Percentiles rank a stretch among this genome's conserved stretches.
These are phyloP conservation scores for Ophiocordyceps australis DNA, from an alignment of 2,329 filamentous ascomycete species.

Conservation along the genomic window DNA sequence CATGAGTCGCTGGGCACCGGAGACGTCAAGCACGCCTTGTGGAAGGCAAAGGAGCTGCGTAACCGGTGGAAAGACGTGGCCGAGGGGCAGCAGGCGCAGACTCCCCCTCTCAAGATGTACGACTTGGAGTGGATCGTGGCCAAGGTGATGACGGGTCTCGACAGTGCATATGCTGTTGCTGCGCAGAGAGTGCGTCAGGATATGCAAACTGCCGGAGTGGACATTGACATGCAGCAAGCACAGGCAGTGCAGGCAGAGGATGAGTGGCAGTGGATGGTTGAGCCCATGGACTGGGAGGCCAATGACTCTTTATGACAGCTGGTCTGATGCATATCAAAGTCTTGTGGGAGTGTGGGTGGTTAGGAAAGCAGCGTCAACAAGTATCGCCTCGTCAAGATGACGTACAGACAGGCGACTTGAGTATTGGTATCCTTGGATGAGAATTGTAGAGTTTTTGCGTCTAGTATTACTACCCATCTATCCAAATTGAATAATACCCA, in stretches of 20 bases:
- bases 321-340: too few relatives aligned
- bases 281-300: constrained; percentile 18
- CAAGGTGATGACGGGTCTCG: constrained; percentile 38
- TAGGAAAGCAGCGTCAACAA: too few relatives aligned
- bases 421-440: too few relatives aligned
- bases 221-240: constrained; percentile 1
- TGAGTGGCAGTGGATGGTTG: constrained; percentile 21
- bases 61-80: constrained; percentile 58
- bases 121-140: constrained; percentile 41
- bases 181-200: constrained; percentile 20
- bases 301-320: background rate
- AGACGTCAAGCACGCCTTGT: constrained; percentile 37
- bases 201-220: constrained; percentile 23
- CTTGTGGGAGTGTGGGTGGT: too few relatives aligned
- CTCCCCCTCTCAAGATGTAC: constrained; percentile 33
- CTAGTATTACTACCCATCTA: too few relatives aligned
- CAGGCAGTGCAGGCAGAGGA: constrained; percentile 7
- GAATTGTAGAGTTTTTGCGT: too few relatives aligned
- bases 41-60: constrained; percentile 48
- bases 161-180: constrained; percentile 35
- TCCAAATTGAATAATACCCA: too few relatives aligned
- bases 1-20: constrained; percentile 33
- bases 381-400: too few relatives aligned
- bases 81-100: constrained; percentile 21
- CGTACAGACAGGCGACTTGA: too few relatives aligned